Evolutionary conservation across 1,284 basidiomycete species (phyloP).

Genomic region (Coniophora puteana): DNA sequence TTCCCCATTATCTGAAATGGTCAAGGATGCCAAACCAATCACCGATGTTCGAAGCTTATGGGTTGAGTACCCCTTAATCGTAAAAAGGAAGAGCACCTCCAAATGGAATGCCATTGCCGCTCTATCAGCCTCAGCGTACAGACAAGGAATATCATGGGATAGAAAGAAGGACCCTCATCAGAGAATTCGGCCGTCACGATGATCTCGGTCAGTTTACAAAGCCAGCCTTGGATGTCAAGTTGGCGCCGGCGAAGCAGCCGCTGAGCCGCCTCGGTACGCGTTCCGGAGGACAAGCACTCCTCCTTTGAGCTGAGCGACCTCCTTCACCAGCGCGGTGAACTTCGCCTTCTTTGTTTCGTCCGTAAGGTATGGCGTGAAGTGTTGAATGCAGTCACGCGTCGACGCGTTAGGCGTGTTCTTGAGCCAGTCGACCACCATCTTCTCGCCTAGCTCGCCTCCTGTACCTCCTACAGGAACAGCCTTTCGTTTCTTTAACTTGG

Average conservation of each 20-base stretch:
- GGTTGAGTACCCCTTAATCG: too few species aligned
- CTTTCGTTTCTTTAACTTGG: slow-evolving; percentile 68
- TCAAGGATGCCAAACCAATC: too few species aligned
- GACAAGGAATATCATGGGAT: too few species aligned
- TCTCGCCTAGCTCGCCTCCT: slow-evolving; percentile 53
- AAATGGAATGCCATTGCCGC: too few species aligned
- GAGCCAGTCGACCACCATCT: slow-evolving; percentile 71
- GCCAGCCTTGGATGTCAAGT: neutral
- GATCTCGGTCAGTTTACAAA: neutral
- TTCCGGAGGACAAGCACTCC: slow-evolving; percentile 60
- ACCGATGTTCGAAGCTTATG: too few species aligned
- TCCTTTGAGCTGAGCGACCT: slow-evolving; percentile 66
- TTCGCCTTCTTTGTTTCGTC: slow-evolving; percentile 63
- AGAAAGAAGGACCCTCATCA: too few species aligned
- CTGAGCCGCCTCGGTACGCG: slow-evolving; percentile 30
- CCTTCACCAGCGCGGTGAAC: slow-evolving; percentile 74
- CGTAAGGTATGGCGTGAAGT: slow-evolving; percentile 72
- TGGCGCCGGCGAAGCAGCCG: slow-evolving; percentile 20
- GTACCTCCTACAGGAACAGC: slow-evolving; percentile 36
- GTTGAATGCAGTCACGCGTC: slow-evolving; percentile 72
- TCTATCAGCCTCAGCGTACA: too few species aligned
- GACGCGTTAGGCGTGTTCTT: slow-evolving; percentile 57
- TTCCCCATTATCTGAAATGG: too few species aligned
- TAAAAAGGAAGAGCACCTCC: too few species aligned
- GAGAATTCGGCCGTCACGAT: neutral